Evolutionary conservation across 2,329 filamentous ascomycete genomes (phyloP).

Genomic region (Penicillium sp.): DNA sequence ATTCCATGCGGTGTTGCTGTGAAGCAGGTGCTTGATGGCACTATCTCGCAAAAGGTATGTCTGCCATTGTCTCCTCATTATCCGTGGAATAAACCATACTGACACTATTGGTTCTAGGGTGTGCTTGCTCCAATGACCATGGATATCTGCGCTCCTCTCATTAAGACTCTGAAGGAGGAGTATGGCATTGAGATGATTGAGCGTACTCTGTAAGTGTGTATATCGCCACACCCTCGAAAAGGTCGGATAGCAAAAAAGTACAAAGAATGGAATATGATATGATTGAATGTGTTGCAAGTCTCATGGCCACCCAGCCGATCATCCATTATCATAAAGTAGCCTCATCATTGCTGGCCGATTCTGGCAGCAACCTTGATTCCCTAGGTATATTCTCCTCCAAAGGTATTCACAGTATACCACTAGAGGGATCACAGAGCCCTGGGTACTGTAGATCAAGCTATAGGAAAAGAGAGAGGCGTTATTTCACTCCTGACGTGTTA

Average conservation of each 20-base stretch:
- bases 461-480: no score
- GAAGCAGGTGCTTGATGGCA: slow-evolving; percentile 73
- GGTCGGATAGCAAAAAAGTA: slow-evolving; percentile 6
- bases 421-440: no score
- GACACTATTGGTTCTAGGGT: slow-evolving; percentile 42
- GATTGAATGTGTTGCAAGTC: slow-evolving; percentile 5
- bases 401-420: no score
- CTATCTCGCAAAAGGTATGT: slow-evolving; percentile 59
- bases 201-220: slow-evolving; percentile 52
- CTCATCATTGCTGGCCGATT: no score
- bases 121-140: slow-evolving; percentile 73
- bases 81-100: no score
- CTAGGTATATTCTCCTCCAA: no score
- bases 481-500: no score
- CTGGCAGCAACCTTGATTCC: no score
- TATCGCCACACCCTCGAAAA: slow-evolving; percentile 1
- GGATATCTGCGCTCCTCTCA: slow-evolving; percentile 68
- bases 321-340: slow-evolving; percentile 1
- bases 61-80: no score
- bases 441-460: no score
- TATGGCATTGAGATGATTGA: slow-evolving; percentile 71
- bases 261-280: slow-evolving; percentile 14
- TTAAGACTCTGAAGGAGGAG: slow-evolving; percentile 74
- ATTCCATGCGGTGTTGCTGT: slow-evolving; percentile 73
- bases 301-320: neutral